Conservation (phyloP, 2,329 filamentous ascomycete species). For the Fusarium phyllophilum region DNA sequence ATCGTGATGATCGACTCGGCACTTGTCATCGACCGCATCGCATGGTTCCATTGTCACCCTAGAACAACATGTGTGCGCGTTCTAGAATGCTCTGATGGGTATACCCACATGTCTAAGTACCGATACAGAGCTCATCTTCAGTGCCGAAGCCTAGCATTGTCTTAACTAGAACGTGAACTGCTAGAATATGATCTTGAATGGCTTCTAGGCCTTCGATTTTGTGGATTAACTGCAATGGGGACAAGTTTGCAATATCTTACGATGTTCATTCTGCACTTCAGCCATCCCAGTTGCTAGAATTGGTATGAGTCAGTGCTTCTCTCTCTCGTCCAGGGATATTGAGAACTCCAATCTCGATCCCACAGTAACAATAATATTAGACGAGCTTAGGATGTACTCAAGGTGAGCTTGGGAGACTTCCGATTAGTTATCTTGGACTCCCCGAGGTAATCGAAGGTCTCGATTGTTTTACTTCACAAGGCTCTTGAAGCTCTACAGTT, state of each 20-base stretch:
- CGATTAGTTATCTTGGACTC: not conserved
- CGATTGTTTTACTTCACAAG: not conserved
- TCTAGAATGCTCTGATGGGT: not conserved
- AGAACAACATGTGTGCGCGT: not conserved
- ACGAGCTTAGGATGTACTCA: not conserved
- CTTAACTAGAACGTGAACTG: not conserved
- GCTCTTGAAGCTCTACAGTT: not conserved
- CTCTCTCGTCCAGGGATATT: not conserved
- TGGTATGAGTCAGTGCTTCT: conserved; percentile 7
- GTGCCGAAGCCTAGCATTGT: not conserved
- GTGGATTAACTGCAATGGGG: not conserved
- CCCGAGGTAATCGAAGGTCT: not conserved
- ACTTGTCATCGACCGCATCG: not conserved
- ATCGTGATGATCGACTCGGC: not conserved
- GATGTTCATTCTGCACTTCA: not conserved
- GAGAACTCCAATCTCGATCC: not conserved
- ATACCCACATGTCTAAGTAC: not conserved
- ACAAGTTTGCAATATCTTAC: not conserved
- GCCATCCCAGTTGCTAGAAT: not conserved
- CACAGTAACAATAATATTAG: not conserved
- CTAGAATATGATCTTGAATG: not conserved
- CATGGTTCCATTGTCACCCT: not conserved
- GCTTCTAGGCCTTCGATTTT: not conserved
- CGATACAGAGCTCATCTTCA: not conserved
- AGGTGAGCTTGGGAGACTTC: not conserved